These are phyloP conservation scores for Rubus parviflorus DNA, from an alignment of 306 rosid genomes.

Conservation along the genomic window DNA sequence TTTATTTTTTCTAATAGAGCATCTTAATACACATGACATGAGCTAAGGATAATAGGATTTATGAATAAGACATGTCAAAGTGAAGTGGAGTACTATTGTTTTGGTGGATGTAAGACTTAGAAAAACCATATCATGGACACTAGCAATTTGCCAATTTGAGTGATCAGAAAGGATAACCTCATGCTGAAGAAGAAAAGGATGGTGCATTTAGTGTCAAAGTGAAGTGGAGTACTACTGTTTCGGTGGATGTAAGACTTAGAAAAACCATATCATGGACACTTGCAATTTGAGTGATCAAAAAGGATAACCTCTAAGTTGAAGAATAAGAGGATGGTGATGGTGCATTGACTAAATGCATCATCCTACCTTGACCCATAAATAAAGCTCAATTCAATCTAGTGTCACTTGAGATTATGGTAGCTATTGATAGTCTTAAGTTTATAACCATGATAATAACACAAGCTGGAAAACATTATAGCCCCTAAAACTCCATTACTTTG, in stretches of 20 bases:
- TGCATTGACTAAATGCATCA: neutral
- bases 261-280: neutral
- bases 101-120: neutral
- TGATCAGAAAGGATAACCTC: neutral
- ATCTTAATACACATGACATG: neutral
- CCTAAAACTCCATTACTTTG: conserved; percentile 2
- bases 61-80: neutral
- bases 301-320: neutral
- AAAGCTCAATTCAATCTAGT: neutral
- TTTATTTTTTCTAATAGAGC: neutral
- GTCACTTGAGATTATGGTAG: too few species aligned
- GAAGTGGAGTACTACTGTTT: neutral
- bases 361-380: neutral
- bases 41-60: neutral
- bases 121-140: neutral
- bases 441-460: neutral
- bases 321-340: neutral
- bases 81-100: neutral
- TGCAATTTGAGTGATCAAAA: neutral
- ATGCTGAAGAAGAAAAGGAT: neutral
- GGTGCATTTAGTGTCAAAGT: neutral
- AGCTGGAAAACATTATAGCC: conserved; percentile 30
- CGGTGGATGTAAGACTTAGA: neutral
- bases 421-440: neutral
- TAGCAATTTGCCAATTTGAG: neutral